Evolutionary conservation across 2,329 filamentous ascomycete species (phyloP), one percentile per base, ranked within the genome.

Genomic region (Epichloe bromicola): DNA sequence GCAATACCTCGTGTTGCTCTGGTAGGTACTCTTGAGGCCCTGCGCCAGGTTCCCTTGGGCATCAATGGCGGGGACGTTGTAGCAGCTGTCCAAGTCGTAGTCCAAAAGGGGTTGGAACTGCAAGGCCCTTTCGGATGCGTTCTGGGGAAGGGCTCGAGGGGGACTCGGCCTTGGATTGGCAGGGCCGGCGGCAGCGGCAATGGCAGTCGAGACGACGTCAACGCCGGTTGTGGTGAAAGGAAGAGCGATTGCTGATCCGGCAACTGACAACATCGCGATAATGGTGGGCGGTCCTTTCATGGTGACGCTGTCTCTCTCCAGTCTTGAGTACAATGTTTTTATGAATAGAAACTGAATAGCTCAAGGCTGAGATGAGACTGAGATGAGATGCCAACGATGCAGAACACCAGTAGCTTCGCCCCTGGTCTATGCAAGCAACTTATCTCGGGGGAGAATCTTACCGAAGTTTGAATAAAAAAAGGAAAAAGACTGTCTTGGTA

Each of bases 1-100:
- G 51, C 58, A 60, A 12, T 49, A 45, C 8, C 39, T 36, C 12
- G 46, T 49, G 44, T 50, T 51, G 12, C 26, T 33, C 3, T 37
- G 37, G 40, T 47, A 40, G 26, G 10, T 4, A 37, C 8, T 26
- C 23, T 12, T n/a, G 8, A 66, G 60, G 1, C 65, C 66, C 1
- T 56, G 50, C 45, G 58, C 57, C 30, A 65, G 58, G 14, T 60
- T 61, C 19, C 65, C 64, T 19, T 63, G 46, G 10, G 60, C 56
- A 33, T 59, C 64, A 44, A 69, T 65, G 26, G 65, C 65, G 14
- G 64, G 61, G 3, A 61, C 62, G 33, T 57, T 57, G 44, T 55
- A 57, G 50, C 55, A 57, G 46, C 55, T 54, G 49, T 57, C 52
- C 26, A 4, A 42, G 48, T 53, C 50, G 43, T 52, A 57, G 46